Percentiles rank a stretch among this genome's conserved stretches.
phyloP scores from a whole-genome alignment of 495 filamentous ascomycete species.

The Terfezia claveryi region DNA sequence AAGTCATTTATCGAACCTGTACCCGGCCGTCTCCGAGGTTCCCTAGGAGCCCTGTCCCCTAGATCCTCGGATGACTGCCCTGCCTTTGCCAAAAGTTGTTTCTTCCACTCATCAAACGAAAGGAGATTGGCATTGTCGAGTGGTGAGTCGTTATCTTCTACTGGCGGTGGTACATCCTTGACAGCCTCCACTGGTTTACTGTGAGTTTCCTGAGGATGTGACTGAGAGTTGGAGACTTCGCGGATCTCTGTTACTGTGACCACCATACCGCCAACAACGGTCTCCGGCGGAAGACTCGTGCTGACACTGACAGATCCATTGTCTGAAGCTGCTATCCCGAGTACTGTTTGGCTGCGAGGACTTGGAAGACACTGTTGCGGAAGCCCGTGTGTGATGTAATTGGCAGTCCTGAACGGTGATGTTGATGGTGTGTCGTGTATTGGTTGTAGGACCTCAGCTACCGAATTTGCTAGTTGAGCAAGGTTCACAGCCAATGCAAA shows the following conservation, averaged over 20 bases:
- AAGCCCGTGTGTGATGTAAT: conserved; percentile 60
- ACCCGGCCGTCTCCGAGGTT: conserved; percentile 23
- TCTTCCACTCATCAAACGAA: conserved; percentile 97
- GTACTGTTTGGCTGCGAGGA: conserved; percentile 9
- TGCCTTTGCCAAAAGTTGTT: conserved; percentile 67
- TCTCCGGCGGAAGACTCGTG: conserved; percentile 1
- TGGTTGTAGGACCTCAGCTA: not conserved
- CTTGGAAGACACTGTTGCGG: conserved; percentile 54
- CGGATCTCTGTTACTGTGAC: conserved; percentile 1
- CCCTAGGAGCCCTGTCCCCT: conserved; percentile 27
- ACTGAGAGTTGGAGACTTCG: not conserved
- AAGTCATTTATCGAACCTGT: conserved; percentile 31
- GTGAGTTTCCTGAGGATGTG: not conserved
- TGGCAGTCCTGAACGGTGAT: conserved; percentile 47
- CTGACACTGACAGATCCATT: not conserved
- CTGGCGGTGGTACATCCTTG: not conserved
- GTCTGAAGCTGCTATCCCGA: conserved; percentile 4
- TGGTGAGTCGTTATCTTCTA: conserved; percentile 35
- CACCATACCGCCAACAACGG: not conserved
- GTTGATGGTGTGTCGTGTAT: conserved; percentile 14
- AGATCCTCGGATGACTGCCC: conserved; percentile 66
- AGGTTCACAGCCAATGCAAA: not conserved
- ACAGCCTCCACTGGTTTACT: conserved; percentile 1
- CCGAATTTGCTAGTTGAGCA: not conserved
- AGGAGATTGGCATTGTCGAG: conserved; percentile 73